Conservation (phyloP, 192 early-diverging fungal genomes). For the Entomortierella parvispora region DNA sequence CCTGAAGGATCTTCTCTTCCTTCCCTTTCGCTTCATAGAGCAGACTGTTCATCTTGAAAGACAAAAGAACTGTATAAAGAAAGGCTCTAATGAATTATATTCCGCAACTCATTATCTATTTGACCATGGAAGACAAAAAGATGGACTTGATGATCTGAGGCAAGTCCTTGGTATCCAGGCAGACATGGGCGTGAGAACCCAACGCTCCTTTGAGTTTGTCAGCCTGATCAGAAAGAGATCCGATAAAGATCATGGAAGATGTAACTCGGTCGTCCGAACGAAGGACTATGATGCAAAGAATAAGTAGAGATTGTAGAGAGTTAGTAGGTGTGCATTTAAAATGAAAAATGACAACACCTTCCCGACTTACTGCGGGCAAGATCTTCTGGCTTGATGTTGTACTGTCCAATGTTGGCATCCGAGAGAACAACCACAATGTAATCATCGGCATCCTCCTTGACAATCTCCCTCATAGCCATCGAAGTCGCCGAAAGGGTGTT, state of each 20-base stretch:
- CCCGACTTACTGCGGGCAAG: constrained; percentile 69
- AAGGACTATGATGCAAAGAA: constrained; percentile 56
- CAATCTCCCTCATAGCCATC: constrained; percentile 73
- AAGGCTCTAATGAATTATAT: too few species aligned
- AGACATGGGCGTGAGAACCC: constrained; percentile 65
- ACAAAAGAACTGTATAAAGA: too few species aligned
- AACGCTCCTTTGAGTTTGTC: constrained; percentile 63
- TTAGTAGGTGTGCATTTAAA: too few species aligned
- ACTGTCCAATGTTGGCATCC: constrained; percentile 84
- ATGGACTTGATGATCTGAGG: constrained; percentile 71
- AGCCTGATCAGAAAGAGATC: constrained; percentile 80
- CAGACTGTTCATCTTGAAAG: too few species aligned
- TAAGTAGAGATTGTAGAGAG: not conserved
- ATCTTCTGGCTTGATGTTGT: constrained; percentile 78
- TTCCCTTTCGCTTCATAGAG: too few species aligned
- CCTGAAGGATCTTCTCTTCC: too few species aligned
- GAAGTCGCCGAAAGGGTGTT: constrained; percentile 77
- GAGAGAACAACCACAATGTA: constrained; percentile 82
- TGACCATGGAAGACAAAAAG: constrained; percentile 70
- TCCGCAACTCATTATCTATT: too few species aligned
- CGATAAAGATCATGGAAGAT: constrained; percentile 83
- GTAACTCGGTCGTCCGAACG: constrained; percentile 78
- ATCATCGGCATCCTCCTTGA: constrained; percentile 79
- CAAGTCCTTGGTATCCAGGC: constrained; percentile 68
- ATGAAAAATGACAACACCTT: constrained; percentile 1